These are phyloP conservation scores for Ceriops tagal DNA, from an alignment of 345 rosid genomes.

Conservation along the genomic window DNA sequence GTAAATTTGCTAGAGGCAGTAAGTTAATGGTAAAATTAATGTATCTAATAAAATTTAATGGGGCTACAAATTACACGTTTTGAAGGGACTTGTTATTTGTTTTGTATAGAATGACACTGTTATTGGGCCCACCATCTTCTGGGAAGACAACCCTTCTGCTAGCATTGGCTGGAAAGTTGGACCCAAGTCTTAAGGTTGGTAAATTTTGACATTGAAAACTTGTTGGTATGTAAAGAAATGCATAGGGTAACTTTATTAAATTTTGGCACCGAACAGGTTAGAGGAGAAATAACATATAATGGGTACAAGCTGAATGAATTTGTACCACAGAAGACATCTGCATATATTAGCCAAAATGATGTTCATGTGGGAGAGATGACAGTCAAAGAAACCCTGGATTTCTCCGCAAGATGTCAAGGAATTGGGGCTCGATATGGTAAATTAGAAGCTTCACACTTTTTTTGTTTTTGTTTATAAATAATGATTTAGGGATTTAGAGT, in stretches of 20 bases:
- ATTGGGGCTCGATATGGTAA: slow-evolving; percentile 78
- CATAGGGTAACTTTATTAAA: neutral
- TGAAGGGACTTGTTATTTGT: neutral
- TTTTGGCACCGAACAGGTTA: slow-evolving; percentile 41
- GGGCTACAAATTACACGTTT: neutral
- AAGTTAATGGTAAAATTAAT: neutral
- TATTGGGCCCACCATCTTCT: slow-evolving; percentile 83
- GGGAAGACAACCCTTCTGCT: slow-evolving; percentile 75
- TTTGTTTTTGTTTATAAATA: neutral
- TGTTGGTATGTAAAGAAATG: neutral
- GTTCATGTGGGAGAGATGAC: slow-evolving; percentile 11
- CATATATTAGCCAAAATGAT: slow-evolving; percentile 12
- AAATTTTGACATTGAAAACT: neutral
- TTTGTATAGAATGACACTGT: slow-evolving; percentile 38
- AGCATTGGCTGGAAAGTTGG: slow-evolving; percentile 70
- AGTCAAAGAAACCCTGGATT: slow-evolving; percentile 12
- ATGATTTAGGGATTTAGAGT: no score
- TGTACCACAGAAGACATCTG: slow-evolving; percentile 16
- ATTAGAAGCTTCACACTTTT: neutral
- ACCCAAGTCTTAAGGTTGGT: slow-evolving; percentile 52
- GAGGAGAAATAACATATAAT: slow-evolving; percentile 31
- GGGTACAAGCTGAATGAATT: slow-evolving; percentile 2
- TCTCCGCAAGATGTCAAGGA: slow-evolving; percentile 73
- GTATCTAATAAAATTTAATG: neutral
- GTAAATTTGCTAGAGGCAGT: slow-evolving; percentile 19